phyloP scores from a whole-genome alignment of 2,329 filamentous ascomycete species.

The Nemania serpens region DNA sequence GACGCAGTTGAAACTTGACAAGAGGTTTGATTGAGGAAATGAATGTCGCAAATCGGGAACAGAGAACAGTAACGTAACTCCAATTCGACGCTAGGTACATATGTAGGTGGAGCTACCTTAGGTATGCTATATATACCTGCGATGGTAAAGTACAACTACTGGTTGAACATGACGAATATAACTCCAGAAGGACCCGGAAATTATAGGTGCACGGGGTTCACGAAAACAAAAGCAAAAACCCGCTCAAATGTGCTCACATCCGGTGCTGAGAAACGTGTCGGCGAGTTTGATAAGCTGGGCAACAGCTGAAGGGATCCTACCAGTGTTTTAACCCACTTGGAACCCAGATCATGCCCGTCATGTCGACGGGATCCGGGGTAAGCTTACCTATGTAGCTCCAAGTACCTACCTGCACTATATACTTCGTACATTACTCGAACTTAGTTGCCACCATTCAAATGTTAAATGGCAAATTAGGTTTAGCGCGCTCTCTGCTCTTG shows the following conservation, averaged over 20 bases:
- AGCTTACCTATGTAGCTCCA: no score
- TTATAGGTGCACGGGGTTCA: constrained; percentile 1
- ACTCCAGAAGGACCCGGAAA: not conserved
- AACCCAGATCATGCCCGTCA: no score
- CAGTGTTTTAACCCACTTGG: not conserved
- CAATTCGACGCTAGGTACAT: not conserved
- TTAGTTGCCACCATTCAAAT: no score
- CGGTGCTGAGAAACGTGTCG: constrained; percentile 2
- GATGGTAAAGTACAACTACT: not conserved
- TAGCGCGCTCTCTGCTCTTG: no score
- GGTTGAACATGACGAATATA: not conserved
- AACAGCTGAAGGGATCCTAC: not conserved
- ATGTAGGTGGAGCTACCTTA: not conserved
- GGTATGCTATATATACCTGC: not conserved
- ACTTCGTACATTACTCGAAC: no score
- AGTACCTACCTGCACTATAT: no score
- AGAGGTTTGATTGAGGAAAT: not conserved
- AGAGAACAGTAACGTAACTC: no score
- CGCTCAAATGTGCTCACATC: constrained; percentile 49
- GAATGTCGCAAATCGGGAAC: not conserved
- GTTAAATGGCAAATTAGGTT: no score
- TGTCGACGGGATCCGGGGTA: no score
- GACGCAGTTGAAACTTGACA: not conserved
- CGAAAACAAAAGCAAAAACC: constrained; percentile 37
- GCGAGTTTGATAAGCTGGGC: not conserved